phyloP scores from a whole-genome alignment of 2,329 filamentous ascomycete species.

The Neocatenulostroma microsporum region DNA sequence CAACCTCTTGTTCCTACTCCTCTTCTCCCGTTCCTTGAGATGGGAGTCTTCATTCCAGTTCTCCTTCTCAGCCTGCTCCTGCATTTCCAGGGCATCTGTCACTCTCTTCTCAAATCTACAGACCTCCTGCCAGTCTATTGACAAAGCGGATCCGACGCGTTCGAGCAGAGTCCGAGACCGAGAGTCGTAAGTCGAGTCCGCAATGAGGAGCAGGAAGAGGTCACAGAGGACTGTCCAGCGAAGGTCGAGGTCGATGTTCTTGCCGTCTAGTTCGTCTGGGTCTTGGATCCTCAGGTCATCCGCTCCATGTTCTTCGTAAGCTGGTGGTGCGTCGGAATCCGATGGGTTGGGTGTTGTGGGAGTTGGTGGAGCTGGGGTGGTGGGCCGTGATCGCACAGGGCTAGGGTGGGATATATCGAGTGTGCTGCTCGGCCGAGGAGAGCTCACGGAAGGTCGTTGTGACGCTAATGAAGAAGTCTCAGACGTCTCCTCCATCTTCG shows the following conservation, averaged over 20 bases:
- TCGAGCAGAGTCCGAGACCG: constrained; percentile 80
- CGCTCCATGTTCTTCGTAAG: constrained; percentile 55
- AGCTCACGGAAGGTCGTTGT: constrained; percentile 24
- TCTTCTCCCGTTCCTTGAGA: constrained; percentile 76
- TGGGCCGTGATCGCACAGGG: too few relatives aligned
- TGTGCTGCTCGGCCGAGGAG: constrained; percentile 16
- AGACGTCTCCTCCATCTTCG: constrained; percentile 33
- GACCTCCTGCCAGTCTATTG: constrained; percentile 84
- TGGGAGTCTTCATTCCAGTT: constrained; percentile 97
- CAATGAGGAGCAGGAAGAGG: constrained; percentile 87
- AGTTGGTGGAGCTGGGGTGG: constrained; percentile 14
- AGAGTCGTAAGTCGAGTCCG: constrained; percentile 88
- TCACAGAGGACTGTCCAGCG: constrained; percentile 97
- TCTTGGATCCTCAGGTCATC: constrained; percentile 72
- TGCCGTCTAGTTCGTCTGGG: constrained; percentile 70
- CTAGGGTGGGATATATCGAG: constrained; percentile 10
- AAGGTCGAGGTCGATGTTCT: constrained; percentile 88
- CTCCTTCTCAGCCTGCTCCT: constrained; percentile 86
- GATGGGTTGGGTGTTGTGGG: constrained; percentile 31
- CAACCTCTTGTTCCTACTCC: constrained; percentile 72
- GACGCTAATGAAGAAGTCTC: constrained; percentile 21
- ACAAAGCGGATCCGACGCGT: constrained; percentile 68
- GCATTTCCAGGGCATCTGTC: constrained; percentile 95
- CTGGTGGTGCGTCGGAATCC: constrained; percentile 29
- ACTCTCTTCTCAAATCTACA: constrained; percentile 95